These are phyloP conservation scores for Neonectria sp. DNA, from an alignment of 2,329 filamentous ascomycete species.

Conservation along the genomic window DNA sequence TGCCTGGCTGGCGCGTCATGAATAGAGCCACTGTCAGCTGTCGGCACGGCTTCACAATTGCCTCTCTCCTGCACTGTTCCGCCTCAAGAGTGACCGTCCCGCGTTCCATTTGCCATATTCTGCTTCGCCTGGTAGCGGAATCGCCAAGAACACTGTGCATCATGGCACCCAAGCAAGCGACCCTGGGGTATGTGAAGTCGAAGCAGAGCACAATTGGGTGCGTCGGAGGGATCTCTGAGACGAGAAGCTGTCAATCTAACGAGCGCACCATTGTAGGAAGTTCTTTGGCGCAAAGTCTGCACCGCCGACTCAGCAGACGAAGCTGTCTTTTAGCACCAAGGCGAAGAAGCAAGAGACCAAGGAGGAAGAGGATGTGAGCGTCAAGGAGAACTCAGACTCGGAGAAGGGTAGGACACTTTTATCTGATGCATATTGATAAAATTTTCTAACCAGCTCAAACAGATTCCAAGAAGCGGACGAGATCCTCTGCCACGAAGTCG, in stretches of 20 bases:
- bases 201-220: slow-evolving; percentile 83
- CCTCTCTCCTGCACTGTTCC: slow-evolving; percentile 35
- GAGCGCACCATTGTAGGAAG: slow-evolving; percentile 70
- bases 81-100: slow-evolving; percentile 27
- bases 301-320: slow-evolving; percentile 80
- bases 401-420: slow-evolving; percentile 52
- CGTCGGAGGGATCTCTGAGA: slow-evolving; percentile 51
- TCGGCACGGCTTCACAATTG: slow-evolving; percentile 38
- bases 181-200: slow-evolving; percentile 87
- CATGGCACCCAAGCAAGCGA: slow-evolving; percentile 80
- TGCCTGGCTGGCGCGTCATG: slow-evolving; percentile 58
- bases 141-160: slow-evolving; percentile 34
- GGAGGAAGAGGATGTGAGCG: slow-evolving; percentile 47
- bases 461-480: slow-evolving; percentile 65
- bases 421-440: slow-evolving; percentile 10
- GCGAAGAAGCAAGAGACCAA: slow-evolving; percentile 56
- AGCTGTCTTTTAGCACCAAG: slow-evolving; percentile 81
- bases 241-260: slow-evolving; percentile 10
- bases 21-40: slow-evolving; percentile 39
- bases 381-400: slow-evolving; percentile 57
- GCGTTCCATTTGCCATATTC: slow-evolving; percentile 18
- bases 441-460: slow-evolving; percentile 15
- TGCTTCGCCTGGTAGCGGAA: slow-evolving; percentile 24
- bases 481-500: slow-evolving; percentile 39
- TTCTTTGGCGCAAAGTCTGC: slow-evolving; percentile 80